Evolutionary conservation across 768 basidiomycete species (phyloP).

Genomic region (Favolaschia claudopus): DNA sequence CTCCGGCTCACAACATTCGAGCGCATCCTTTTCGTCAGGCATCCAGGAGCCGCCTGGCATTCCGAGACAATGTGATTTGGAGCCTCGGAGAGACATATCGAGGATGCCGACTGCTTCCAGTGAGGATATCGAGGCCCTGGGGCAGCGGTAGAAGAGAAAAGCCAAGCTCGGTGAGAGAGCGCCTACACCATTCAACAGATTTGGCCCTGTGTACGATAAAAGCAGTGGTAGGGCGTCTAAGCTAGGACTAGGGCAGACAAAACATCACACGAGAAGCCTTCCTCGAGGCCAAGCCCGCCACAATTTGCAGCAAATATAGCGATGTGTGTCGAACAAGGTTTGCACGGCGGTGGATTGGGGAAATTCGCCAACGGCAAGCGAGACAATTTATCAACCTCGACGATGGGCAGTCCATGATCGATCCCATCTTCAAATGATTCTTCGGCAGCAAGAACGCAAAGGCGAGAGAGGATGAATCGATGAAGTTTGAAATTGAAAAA

Average conservation of each 20-base stretch:
- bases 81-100: neutral
- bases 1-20: neutral
- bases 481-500: too few relatives aligned
- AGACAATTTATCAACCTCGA: too few relatives aligned
- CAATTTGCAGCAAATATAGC: neutral
- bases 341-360: too few relatives aligned
- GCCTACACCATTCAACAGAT: neutral
- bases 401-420: too few relatives aligned
- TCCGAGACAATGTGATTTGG: neutral
- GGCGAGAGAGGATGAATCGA: too few relatives aligned
- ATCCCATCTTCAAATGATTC: too few relatives aligned
- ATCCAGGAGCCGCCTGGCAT: conserved; percentile 21
- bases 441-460: too few relatives aligned
- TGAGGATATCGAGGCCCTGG: too few relatives aligned
- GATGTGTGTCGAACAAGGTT: too few relatives aligned
- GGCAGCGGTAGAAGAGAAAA: neutral
- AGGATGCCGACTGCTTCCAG: neutral
- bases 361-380: too few relatives aligned
- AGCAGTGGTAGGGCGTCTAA: conserved; percentile 16
- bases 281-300: conserved; percentile 13
- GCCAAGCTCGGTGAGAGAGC: neutral
- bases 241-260: neutral
- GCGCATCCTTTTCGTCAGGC: neutral
- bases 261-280: conserved; percentile 21
- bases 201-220: neutral